These are phyloP conservation scores for Penicillium turbatum DNA, from an alignment of 495 filamentous ascomycete species.

Conservation along the genomic window DNA sequence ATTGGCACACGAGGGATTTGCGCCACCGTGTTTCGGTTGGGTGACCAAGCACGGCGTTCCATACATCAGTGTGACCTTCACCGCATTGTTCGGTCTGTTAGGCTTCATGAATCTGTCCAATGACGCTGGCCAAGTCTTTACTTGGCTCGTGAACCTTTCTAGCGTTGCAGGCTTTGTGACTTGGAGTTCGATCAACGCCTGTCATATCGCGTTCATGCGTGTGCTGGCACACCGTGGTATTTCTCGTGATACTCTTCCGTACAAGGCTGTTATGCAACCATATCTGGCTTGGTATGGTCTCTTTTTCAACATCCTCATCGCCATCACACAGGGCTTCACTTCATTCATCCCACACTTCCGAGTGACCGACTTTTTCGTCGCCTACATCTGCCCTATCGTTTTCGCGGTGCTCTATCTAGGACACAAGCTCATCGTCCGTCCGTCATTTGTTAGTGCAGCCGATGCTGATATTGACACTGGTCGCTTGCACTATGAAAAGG, in stretches of 20 bases:
- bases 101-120: constrained; percentile 47
- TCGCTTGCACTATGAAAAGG: constrained; percentile 31
- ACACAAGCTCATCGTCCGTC: constrained; percentile 45
- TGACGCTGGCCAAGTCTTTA: constrained; percentile 43
- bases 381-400: constrained; percentile 52
- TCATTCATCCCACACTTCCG: constrained; percentile 55
- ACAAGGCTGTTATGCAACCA: constrained; percentile 50
- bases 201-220: constrained; percentile 54
- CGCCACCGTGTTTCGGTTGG: constrained; percentile 50
- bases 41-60: constrained; percentile 48
- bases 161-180: constrained; percentile 59
- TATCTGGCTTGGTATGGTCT: constrained; percentile 52
- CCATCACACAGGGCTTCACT: constrained; percentile 60
- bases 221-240: constrained; percentile 49
- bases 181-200: constrained; percentile 56
- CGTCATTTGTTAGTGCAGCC: constrained; percentile 25
- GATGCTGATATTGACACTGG: constrained; percentile 44
- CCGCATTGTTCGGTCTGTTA: constrained; percentile 45
- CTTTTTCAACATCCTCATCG: constrained; percentile 55
- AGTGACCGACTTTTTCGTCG: constrained; percentile 48
- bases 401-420: constrained; percentile 48
- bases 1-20: constrained; percentile 55
- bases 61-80: constrained; percentile 42
- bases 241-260: constrained; percentile 48
- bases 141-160: constrained; percentile 53